Evolutionary conservation across 2,329 filamentous ascomycete genomes (phyloP).

Genomic region (Xylariaceae sp.): DNA sequence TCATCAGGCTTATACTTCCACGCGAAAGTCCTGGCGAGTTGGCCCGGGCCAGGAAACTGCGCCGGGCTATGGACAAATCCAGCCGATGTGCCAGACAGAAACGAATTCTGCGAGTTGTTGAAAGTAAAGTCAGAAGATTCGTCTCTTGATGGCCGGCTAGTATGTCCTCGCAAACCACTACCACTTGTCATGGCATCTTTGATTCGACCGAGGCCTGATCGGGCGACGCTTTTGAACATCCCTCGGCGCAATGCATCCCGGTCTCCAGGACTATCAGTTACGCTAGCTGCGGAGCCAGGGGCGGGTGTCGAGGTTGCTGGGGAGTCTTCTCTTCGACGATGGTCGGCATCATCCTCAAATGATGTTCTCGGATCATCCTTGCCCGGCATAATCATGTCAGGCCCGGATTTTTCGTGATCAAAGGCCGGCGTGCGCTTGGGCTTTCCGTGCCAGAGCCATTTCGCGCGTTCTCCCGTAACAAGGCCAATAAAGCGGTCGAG

Average conservation of each 20-base stretch:
- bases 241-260: conserved; percentile 59
- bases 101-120: conserved; percentile 35
- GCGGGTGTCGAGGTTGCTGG: conserved; percentile 41
- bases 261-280: conserved; percentile 47
- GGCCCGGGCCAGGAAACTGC: conserved; percentile 30
- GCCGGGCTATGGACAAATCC: conserved; percentile 35
- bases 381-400: conserved; percentile 49
- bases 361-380: conserved; percentile 53
- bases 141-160: conserved; percentile 53
- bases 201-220: conserved; percentile 77
- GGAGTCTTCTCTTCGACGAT: conserved; percentile 44
- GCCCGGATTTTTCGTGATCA: conserved; percentile 43
- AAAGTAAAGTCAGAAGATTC: conserved; percentile 43
- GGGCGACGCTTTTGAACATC: conserved; percentile 75
- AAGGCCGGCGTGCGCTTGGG: conserved; percentile 59
- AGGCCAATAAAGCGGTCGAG: conserved; percentile 78
- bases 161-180: conserved; percentile 50
- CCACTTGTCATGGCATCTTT: conserved; percentile 71
- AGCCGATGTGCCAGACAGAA: conserved; percentile 37
- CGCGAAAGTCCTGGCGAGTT: conserved; percentile 51
- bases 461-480: conserved; percentile 74
- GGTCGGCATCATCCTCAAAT: conserved; percentile 49
- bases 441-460: conserved; percentile 95
- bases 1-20: conserved; percentile 64
- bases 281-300: conserved; percentile 44